Conservation (phyloP, 257 asterid species). For the Hygrophila difformis region DNA sequence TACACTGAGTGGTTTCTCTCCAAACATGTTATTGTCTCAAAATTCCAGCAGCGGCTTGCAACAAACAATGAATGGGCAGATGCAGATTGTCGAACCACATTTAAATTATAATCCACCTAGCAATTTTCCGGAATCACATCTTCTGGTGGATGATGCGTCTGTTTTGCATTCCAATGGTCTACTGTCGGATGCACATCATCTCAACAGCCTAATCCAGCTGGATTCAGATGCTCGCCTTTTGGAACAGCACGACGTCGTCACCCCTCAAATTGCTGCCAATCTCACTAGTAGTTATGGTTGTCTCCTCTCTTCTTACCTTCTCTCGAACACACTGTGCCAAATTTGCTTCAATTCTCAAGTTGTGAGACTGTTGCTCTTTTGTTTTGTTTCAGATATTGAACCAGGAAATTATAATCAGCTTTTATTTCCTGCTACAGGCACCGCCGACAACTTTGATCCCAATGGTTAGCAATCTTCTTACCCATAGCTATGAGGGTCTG, state of each 20-base stretch:
- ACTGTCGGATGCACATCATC: conserved; percentile 30
- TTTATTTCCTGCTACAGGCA: conserved; percentile 26
- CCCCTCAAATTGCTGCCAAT: conserved; percentile 29
- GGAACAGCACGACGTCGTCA: conserved; percentile 28
- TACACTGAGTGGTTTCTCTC: conserved; percentile 24
- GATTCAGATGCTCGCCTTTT: conserved; percentile 29
- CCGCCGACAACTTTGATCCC: conserved; percentile 32
- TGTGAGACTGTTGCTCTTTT: background rate
- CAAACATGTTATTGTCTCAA: conserved; percentile 35
- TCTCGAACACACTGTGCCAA: background rate
- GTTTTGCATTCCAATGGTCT: conserved; percentile 30
- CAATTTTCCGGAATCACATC: conserved; percentile 34
- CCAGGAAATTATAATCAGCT: conserved; percentile 30
- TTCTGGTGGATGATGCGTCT: conserved; percentile 37
- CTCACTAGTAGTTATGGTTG: conserved; percentile 30
- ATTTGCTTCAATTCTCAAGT: background rate
- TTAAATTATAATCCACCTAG: conserved; percentile 26
- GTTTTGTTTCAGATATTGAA: conserved; percentile 32
- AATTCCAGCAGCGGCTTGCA: conserved; percentile 30
- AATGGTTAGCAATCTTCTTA: conserved; percentile 31
- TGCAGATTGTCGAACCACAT: conserved; percentile 26
- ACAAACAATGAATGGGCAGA: conserved; percentile 26
- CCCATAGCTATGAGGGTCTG: too few species aligned
- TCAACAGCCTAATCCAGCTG: conserved; percentile 23
- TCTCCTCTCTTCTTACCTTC: background rate